Percentiles rank a stretch among this genome's conserved stretches.
Conservation (phyloP, 331 rosid species). For the Rosa hybrid region DNA sequence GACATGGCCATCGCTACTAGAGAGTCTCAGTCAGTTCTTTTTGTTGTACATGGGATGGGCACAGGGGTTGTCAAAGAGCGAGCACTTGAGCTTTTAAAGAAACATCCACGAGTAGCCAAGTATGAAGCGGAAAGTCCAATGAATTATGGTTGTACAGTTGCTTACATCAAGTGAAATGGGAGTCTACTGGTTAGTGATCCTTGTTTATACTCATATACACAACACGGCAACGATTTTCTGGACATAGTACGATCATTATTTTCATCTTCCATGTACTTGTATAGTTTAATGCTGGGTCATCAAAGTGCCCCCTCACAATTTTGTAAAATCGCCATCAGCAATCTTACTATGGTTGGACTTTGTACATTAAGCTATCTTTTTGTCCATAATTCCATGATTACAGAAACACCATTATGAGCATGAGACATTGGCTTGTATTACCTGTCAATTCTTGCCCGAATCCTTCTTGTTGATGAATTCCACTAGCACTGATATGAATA, state of each 20-base stretch:
- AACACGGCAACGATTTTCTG: neutral
- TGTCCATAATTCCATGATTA: neutral
- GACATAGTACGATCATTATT: neutral
- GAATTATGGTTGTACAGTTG: slow-evolving; percentile 94
- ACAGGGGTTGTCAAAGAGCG: slow-evolving; percentile 79
- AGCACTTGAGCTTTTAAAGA: slow-evolving; percentile 57
- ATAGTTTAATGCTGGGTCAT: neutral
- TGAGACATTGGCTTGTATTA: neutral
- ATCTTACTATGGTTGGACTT: neutral
- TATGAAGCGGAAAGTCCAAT: slow-evolving; percentile 69
- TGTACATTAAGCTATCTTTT: neutral
- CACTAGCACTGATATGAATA: neutral
- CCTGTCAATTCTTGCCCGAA: no score
- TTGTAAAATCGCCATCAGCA: neutral
- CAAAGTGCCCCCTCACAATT: neutral
- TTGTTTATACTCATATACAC: slow-evolving; percentile 7
- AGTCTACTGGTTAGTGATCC: slow-evolving; percentile 2
- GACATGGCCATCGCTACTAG: slow-evolving; percentile 67
- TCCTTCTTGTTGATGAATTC: no score
- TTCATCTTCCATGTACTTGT: neutral
- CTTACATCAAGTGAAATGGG: slow-evolving; percentile 61
- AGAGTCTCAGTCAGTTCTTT: slow-evolving; percentile 71
- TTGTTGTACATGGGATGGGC: slow-evolving; percentile 89
- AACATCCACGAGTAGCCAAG: slow-evolving; percentile 68
- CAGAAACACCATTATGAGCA: neutral